These are phyloP conservation scores for Aspergillus aculeatus DNA, from an alignment of 2,329 filamentous ascomycete genomes.

Conservation along the genomic window DNA sequence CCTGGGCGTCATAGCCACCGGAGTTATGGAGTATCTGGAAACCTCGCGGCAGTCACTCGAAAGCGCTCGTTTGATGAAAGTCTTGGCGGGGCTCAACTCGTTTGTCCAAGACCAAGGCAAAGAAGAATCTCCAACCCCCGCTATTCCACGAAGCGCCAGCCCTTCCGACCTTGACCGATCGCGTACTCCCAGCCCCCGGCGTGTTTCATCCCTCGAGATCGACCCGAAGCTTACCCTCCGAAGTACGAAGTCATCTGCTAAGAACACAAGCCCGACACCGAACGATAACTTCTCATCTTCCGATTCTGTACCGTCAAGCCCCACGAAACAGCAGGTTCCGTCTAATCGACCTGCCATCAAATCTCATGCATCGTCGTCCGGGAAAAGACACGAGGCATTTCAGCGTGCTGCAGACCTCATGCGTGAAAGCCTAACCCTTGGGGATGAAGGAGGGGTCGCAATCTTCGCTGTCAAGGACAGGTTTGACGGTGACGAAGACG, in stretches of 20 bases:
- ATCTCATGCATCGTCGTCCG: not conserved
- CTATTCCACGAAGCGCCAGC: slow-evolving; percentile 3
- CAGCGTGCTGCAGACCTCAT: slow-evolving; percentile 43
- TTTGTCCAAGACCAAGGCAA: slow-evolving; percentile 13
- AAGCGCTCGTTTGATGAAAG: slow-evolving; percentile 10
- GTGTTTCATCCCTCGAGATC: not conserved
- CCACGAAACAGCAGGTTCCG: not conserved
- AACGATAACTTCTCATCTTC: not conserved
- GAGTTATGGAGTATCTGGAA: slow-evolving; percentile 31
- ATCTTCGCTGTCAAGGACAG: not conserved
- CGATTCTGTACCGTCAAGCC: not conserved
- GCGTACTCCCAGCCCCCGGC: not conserved
- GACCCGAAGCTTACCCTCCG: not conserved
- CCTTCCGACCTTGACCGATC: not conserved
- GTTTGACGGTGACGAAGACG: not conserved
- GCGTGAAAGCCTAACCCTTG: slow-evolving; percentile 38
- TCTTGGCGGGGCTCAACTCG: slow-evolving; percentile 15
- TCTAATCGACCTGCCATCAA: not conserved
- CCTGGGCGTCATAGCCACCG: slow-evolving; percentile 24
- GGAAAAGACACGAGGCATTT: slow-evolving; percentile 28
- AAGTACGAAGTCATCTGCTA: not conserved
- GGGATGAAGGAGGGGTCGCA: slow-evolving; percentile 38
- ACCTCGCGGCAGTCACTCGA: slow-evolving; percentile 17
- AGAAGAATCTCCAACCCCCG: not conserved
- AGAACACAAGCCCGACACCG: not conserved